These are phyloP conservation scores for Stentor roeselii DNA, from an alignment of 73 alveolate species.

Conservation along the genomic window DNA sequence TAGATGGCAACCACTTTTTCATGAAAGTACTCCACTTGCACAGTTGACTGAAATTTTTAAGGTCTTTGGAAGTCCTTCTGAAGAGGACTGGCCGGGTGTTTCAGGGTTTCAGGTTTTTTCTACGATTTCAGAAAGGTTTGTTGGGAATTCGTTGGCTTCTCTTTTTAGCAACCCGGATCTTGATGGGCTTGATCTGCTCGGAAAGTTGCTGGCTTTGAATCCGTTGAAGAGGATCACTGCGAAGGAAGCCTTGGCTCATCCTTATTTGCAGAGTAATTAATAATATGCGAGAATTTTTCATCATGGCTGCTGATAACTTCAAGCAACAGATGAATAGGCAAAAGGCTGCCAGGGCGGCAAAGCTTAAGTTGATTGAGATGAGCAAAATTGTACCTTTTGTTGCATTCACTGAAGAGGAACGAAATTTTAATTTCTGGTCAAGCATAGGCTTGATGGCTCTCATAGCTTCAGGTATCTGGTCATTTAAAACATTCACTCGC, in stretches of 20 bases:
- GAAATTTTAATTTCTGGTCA: neutral
- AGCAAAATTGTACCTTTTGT: no score
- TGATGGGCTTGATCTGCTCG: neutral
- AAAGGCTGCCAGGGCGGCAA: no score
- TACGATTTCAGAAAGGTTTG: neutral
- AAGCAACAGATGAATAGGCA: no score
- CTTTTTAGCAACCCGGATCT: neutral
- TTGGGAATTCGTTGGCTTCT: neutral
- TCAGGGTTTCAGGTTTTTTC: neutral
- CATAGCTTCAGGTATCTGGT: no score
- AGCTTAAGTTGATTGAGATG: no score
- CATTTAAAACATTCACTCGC: no score
- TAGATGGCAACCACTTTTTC: conserved; percentile 64
- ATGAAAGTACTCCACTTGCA: conserved; percentile 69
- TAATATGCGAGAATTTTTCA: neutral
- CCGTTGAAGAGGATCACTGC: neutral
- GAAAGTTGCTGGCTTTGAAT: neutral
- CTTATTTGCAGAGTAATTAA: neutral
- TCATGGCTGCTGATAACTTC: neutral
- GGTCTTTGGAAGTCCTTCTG: conserved; percentile 83
- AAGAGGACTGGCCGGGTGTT: conserved; percentile 62
- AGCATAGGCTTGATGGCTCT: neutral
- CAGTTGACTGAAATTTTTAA: conserved; percentile 76
- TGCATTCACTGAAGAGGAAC: neutral
- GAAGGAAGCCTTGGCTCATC: neutral